Conservation (phyloP, 331 rosid species). For the Acacia concinna region DNA sequence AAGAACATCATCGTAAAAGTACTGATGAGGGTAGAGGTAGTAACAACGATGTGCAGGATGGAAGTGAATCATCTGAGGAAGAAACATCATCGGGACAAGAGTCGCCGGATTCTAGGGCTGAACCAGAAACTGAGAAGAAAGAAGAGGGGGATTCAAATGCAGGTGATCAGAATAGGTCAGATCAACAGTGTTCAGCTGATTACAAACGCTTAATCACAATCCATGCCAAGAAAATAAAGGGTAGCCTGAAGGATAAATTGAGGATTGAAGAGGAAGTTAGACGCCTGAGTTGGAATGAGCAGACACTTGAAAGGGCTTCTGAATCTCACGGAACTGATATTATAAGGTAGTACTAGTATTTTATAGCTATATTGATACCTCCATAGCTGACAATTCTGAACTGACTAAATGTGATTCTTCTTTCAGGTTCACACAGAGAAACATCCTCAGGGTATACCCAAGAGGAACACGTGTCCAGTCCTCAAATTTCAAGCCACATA, state of each 20-base stretch:
- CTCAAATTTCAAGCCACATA: constrained; percentile 79
- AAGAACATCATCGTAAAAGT: constrained; percentile 41
- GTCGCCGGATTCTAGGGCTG: constrained; percentile 35
- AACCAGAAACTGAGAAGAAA: constrained; percentile 31
- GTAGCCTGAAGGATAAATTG: constrained; percentile 66
- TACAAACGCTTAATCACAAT: constrained; percentile 75
- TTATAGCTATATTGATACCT: constrained; percentile 11
- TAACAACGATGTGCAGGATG: constrained; percentile 29
- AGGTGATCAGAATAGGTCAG: constrained; percentile 39
- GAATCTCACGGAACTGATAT: constrained; percentile 65
- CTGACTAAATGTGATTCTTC: not conserved
- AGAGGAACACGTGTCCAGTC: constrained; percentile 75
- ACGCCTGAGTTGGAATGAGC: constrained; percentile 88
- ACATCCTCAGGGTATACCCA: constrained; percentile 79
- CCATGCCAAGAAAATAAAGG: constrained; percentile 69
- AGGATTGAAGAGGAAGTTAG: constrained; percentile 59
- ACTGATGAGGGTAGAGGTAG: constrained; percentile 33
- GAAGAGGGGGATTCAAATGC: constrained; percentile 46
- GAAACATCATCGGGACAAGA: constrained; percentile 38
- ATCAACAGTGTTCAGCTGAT: constrained; percentile 48
- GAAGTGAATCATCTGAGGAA: constrained; percentile 62
- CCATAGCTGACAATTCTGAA: not conserved
- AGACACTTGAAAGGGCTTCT: constrained; percentile 63
- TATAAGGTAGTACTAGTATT: constrained; percentile 61
- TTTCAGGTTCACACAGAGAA: constrained; percentile 78